Evolutionary conservation across 192 early-diverging fungal species (phyloP), one percentile per base, ranked within the genome.

Genomic region (Haplosporangium gracile): DNA sequence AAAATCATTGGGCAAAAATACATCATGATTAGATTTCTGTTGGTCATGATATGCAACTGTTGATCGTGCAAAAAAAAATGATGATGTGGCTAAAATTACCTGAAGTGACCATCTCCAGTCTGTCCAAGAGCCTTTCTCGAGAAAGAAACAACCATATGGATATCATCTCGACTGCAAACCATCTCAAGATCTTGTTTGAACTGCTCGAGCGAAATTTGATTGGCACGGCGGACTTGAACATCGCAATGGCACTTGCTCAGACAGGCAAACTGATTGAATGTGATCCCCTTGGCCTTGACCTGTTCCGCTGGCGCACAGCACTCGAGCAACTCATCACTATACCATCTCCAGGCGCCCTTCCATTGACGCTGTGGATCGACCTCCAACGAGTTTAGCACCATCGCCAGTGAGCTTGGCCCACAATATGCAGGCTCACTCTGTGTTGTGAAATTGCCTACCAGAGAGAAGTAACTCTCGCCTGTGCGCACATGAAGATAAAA

Each of bases 51-150:
- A 57, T 65, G 20, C 9, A 26, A 57, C 9, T 22, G 5, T 32
- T 5, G 38, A n/a, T 20, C 49, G 20, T 29, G 11, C 29, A 15
- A 32, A 55, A 5, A 60, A 70, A 24, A 40, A 16, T 71, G 32
- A 74, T 8, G 15, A 34, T 47, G 45, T n/a, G 11, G 4, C 4
- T 20, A 7, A 65, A 65, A 72, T 79, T 75, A 86, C 84, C 79
- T 85, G 42, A 97, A 99, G 77, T 99, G 97, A 2, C 97, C 98
- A 82, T 98, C 97, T 40, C 98, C 98, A 2, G 97, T 99, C 87
- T 98, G 97, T 16, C 91, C 90, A 38, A 99, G 90, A 0, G 90
- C 79, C 32, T 91, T 89, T 20, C 98, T 90, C 1, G 94, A 95
- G 80, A 97, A 99, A 1, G 96, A 96, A 55, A 97, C 90, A 1